Percentiles rank a stretch among this genome's conserved stretches.
Conservation (phyloP, 2,329 filamentous ascomycete genomes). For the Colletotrichum noveboracense region DNA sequence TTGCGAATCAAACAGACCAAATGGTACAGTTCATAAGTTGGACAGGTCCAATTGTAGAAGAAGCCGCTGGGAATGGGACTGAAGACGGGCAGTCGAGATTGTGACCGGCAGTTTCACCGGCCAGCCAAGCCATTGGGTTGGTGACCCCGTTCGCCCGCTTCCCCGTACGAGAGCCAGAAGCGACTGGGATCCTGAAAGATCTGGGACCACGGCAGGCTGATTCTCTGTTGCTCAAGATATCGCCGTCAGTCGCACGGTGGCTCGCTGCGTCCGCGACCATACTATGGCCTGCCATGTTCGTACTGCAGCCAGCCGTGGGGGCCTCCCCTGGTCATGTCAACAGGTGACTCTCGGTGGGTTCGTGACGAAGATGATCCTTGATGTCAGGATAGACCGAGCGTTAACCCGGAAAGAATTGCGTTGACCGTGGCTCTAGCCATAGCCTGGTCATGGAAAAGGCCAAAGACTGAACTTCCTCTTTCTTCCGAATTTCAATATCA, state of each 20-base stretch:
- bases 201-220: slow-evolving; percentile 9
- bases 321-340: neutral
- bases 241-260: slow-evolving; percentile 13
- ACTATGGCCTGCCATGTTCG: neutral
- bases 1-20: neutral
- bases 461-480: neutral
- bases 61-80: neutral
- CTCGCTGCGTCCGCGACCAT: neutral
- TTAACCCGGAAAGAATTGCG: neutral
- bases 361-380: neutral
- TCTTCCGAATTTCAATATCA: neutral
- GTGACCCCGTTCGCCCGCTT: neutral
- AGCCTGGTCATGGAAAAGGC: neutral
- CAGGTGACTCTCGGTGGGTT: neutral
- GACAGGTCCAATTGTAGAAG: neutral
- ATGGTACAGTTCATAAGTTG: neutral
- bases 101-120: neutral
- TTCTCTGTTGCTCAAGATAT: slow-evolving; percentile 21
- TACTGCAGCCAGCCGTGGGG: neutral
- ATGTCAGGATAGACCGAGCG: neutral
- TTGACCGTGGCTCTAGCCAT: neutral
- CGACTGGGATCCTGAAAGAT: slow-evolving; percentile 17
- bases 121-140: slow-evolving; percentile 4
- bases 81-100: neutral
- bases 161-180: neutral